phyloP scores from a whole-genome alignment of 1,139 yeast species.

The Magnusiomyces fungicola region DNA sequence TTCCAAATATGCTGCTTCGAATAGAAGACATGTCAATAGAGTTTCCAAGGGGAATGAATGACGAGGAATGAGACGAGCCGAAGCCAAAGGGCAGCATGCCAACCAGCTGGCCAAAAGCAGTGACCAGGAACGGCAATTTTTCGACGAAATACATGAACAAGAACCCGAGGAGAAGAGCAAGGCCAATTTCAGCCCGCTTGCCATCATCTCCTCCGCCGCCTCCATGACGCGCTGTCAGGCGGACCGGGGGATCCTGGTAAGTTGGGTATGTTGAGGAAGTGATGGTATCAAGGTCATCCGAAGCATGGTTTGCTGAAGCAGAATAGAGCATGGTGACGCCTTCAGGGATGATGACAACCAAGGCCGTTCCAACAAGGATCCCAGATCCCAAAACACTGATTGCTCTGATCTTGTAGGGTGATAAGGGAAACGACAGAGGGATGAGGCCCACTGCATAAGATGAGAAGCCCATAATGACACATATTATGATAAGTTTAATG shows the following conservation, averaged over 20 bases:
- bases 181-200: slow-evolving; percentile 27
- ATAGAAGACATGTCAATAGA: slow-evolving; percentile 18
- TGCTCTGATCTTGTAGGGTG: slow-evolving; percentile 27
- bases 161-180: slow-evolving; percentile 44
- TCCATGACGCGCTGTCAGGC: not conserved
- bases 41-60: slow-evolving; percentile 10
- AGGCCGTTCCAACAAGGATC: slow-evolving; percentile 53
- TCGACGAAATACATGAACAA: slow-evolving; percentile 46
- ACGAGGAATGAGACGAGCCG: not conserved
- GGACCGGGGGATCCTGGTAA: not conserved
- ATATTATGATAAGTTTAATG: slow-evolving; percentile 23
- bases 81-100: not conserved
- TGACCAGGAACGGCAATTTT: slow-evolving; percentile 25
- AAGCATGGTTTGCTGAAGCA: slow-evolving; percentile 4
- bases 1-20: slow-evolving; percentile 7
- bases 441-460: slow-evolving; percentile 34
- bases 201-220: not conserved
- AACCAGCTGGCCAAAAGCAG: not conserved
- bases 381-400: slow-evolving; percentile 55
- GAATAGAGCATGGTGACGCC: slow-evolving; percentile 47
- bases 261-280: slow-evolving; percentile 8
- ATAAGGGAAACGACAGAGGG: slow-evolving; percentile 33
- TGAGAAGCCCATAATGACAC: slow-evolving; percentile 27
- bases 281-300: not conserved
- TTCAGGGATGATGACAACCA: slow-evolving; percentile 64